These are phyloP conservation scores for Wickerhamomyces sp. DNA, from an alignment of 1,139 yeast genomes.

Conservation along the genomic window DNA sequence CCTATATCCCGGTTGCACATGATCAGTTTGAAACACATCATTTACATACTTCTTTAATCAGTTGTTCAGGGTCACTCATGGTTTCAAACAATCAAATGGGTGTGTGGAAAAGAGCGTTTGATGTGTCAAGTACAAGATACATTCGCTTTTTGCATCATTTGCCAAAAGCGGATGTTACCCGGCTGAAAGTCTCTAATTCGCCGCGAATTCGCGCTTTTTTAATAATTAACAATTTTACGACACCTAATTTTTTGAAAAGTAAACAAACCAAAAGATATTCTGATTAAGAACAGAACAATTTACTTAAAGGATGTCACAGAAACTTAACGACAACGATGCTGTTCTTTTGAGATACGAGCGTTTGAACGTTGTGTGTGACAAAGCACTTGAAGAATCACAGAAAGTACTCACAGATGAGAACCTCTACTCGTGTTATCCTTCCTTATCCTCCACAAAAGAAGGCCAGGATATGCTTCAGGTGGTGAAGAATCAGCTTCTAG, in stretches of 20 bases:
- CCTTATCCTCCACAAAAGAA: constrained; percentile 42
- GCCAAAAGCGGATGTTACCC: background rate
- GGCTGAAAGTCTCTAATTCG: too few relatives aligned
- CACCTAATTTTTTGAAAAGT: too few relatives aligned
- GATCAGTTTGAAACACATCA: background rate
- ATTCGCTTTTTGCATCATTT: too few relatives aligned
- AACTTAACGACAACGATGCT: background rate
- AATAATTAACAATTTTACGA: too few relatives aligned
- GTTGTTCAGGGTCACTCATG: constrained; percentile 1
- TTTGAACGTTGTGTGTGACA: constrained; percentile 50
- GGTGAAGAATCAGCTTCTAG: constrained; percentile 57
- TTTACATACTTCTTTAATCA: background rate
- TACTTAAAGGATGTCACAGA: too few relatives aligned
- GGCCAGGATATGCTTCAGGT: constrained; percentile 51
- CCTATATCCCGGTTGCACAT: background rate
- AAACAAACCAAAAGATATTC: background rate
- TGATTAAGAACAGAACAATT: too few relatives aligned
- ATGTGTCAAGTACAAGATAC: constrained; percentile 2
- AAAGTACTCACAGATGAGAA: constrained; percentile 58
- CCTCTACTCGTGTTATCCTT: constrained; percentile 64
- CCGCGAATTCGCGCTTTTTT: too few relatives aligned
- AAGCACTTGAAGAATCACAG: constrained; percentile 66
- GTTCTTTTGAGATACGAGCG: constrained; percentile 46
- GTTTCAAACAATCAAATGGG: background rate
- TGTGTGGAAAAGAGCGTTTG: too few relatives aligned